Conservation (phyloP, 1,284 basidiomycete genomes). For the Melampsora medusae region DNA sequence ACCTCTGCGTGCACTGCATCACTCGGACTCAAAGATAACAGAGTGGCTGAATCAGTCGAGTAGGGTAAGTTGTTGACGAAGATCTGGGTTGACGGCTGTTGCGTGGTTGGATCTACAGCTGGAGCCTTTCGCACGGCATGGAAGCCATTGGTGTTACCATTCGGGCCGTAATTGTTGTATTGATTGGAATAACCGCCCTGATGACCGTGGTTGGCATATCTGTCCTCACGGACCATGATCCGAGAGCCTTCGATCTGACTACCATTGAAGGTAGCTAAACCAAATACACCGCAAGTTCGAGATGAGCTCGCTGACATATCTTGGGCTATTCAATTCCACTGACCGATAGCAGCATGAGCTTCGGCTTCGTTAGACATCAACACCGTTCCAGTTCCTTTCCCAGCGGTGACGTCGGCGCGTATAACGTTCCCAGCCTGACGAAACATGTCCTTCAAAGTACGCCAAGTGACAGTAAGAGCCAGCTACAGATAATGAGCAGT, state of each 20-base stretch:
- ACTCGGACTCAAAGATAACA: constrained; percentile 34
- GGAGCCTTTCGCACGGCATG: background rate
- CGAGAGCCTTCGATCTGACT: constrained; percentile 36
- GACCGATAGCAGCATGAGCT: constrained; percentile 57
- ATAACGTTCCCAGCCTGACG: constrained; percentile 88
- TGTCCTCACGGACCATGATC: constrained; percentile 38
- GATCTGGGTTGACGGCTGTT: constrained; percentile 38
- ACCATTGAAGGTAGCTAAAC: constrained; percentile 40
- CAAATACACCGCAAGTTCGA: background rate
- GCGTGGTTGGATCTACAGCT: constrained; percentile 25
- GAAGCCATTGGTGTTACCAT: background rate
- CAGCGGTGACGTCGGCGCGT: constrained; percentile 88
- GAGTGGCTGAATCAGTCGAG: constrained; percentile 16
- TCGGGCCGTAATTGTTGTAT: background rate
- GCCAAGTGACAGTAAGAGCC: constrained; percentile 93
- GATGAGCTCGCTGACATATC: background rate
- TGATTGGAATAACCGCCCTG: constrained; percentile 13
- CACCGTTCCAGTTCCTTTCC: constrained; percentile 89
- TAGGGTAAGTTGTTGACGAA: constrained; percentile 45
- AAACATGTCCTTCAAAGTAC: constrained; percentile 96
- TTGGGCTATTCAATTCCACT: background rate
- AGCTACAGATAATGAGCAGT: constrained; percentile 60
- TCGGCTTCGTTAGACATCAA: constrained; percentile 86
- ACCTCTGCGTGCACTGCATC: constrained; percentile 36
- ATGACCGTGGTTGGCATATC: constrained; percentile 14